A percentile compares a stretch with the other conserved stretches of the same genome.
Evolutionary conservation across 2,329 filamentous ascomycete species (phyloP).

Genomic region (Botrytis aclada): DNA sequence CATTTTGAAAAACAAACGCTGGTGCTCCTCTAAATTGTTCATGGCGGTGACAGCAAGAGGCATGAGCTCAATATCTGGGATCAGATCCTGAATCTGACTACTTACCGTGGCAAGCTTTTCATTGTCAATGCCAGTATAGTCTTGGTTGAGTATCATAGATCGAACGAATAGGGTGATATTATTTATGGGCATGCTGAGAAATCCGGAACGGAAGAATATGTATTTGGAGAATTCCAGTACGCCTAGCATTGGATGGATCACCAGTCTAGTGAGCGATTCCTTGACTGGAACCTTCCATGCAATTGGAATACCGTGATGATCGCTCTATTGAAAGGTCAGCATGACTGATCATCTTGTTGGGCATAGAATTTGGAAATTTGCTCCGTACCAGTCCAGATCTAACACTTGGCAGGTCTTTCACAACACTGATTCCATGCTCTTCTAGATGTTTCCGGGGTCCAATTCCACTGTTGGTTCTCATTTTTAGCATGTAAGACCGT

Average conservation of each 20-base stretch:
- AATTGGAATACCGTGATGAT: constrained; percentile 19
- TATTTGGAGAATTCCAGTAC: constrained; percentile 18
- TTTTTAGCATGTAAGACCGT: fast-evolving
- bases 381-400: constrained; percentile 16
- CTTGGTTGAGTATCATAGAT: background rate
- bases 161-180: constrained; percentile 13
- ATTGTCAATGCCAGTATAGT: background rate
- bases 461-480: constrained; percentile 10
- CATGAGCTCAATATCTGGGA: constrained; percentile 22
- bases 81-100: background rate
- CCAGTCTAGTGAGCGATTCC: constrained; percentile 12
- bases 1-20: constrained; percentile 14
- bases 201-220: constrained; percentile 11
- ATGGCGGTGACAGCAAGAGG: constrained; percentile 12
- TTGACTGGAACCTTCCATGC: constrained; percentile 18
- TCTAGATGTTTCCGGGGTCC: constrained; percentile 19
- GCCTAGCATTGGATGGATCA: background rate
- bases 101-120: background rate
- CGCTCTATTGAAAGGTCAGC: background rate
- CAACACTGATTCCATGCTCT: constrained; percentile 15
- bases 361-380: background rate
- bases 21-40: constrained; percentile 17
- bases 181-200: constrained; percentile 17
- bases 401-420: constrained; percentile 16
- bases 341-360: background rate